These are phyloP conservation scores for Eragrostis tef DNA, from an alignment of 202 grass and related monocot genomes.

Conservation along the genomic window DNA sequence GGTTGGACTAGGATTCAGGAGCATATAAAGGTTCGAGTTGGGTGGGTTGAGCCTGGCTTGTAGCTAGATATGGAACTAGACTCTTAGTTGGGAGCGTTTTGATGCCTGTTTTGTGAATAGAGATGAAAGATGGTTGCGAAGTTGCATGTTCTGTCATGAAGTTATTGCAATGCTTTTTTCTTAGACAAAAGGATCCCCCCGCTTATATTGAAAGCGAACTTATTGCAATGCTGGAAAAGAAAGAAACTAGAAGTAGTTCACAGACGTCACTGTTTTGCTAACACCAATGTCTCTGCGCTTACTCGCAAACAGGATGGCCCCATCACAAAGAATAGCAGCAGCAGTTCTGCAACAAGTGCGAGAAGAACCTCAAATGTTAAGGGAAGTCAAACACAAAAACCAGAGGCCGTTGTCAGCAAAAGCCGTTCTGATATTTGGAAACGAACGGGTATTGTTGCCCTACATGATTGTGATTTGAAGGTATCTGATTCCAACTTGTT, in stretches of 20 bases:
- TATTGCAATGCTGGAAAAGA: slow-evolving; percentile 17
- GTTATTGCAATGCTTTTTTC: no score
- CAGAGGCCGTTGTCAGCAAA: slow-evolving; percentile 59
- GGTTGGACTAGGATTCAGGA: slow-evolving; percentile 6
- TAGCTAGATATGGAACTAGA: not conserved
- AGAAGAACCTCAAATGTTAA: slow-evolving; percentile 54
- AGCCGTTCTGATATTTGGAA: slow-evolving; percentile 69
- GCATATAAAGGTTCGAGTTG: slow-evolving; percentile 12
- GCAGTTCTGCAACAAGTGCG: slow-evolving; percentile 29
- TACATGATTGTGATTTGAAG: slow-evolving; percentile 68
- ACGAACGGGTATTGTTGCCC: slow-evolving; percentile 74
- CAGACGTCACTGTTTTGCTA: slow-evolving; percentile 8
- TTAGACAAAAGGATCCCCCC: no score
- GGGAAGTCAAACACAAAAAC: slow-evolving; percentile 45
- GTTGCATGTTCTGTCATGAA: slow-evolving; percentile 4
- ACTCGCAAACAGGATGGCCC: slow-evolving; percentile 70
- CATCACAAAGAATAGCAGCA: slow-evolving; percentile 67
- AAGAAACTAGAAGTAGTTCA: not conserved
- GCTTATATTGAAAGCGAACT: no score
- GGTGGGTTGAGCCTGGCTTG: not conserved
- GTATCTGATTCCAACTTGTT: slow-evolving; percentile 53
- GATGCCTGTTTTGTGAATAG: slow-evolving; percentile 12
- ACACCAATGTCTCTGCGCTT: not conserved
- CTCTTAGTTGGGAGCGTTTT: not conserved
- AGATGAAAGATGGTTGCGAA: slow-evolving; percentile 5